phyloP scores from a whole-genome alignment of 768 basidiomycete genomes.

The Leccinum truebloodii region DNA sequence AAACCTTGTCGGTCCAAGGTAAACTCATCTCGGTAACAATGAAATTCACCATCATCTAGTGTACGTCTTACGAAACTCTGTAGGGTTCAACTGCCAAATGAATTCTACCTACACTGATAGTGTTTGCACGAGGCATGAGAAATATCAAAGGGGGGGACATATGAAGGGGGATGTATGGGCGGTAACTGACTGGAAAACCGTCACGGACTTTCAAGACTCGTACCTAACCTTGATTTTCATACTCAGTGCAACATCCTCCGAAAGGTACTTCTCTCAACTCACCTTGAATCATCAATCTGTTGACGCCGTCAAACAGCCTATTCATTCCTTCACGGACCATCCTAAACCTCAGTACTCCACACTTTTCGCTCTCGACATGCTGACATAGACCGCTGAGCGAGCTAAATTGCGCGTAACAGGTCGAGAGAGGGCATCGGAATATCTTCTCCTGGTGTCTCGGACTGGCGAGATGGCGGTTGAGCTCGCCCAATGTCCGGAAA shows the following conservation, averaged over 20 bases:
- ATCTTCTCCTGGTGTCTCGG: slow-evolving; percentile 54
- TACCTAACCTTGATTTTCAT: slow-evolving; percentile 19
- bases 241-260: slow-evolving; percentile 5
- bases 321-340: slow-evolving; percentile 43
- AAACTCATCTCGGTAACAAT: slow-evolving; percentile 18
- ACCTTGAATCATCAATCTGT: slow-evolving; percentile 12
- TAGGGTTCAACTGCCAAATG: slow-evolving; percentile 7
- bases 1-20: slow-evolving; percentile 4
- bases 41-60: slow-evolving; percentile 10
- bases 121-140: slow-evolving; percentile 15
- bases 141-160: background rate
- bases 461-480: slow-evolving; percentile 68
- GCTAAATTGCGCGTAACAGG: slow-evolving; percentile 45
- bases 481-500: slow-evolving; percentile 41
- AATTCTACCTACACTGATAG: slow-evolving; percentile 8
- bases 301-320: slow-evolving; percentile 25
- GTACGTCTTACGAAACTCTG: slow-evolving; percentile 8
- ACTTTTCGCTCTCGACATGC: slow-evolving; percentile 65
- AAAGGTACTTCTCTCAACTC: slow-evolving; percentile 5
- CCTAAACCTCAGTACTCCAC: slow-evolving; percentile 53
- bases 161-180: slow-evolving; percentile 12
- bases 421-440: slow-evolving; percentile 53
- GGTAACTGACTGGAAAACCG: slow-evolving; percentile 15
- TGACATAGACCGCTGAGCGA: slow-evolving; percentile 61
- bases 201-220: slow-evolving; percentile 28